A percentile compares a stretch with the other conserved stretches of the same genome.
Conservation (phyloP, 352 stramenopile genomes). For the Aphanomyces euteiches region DNA sequence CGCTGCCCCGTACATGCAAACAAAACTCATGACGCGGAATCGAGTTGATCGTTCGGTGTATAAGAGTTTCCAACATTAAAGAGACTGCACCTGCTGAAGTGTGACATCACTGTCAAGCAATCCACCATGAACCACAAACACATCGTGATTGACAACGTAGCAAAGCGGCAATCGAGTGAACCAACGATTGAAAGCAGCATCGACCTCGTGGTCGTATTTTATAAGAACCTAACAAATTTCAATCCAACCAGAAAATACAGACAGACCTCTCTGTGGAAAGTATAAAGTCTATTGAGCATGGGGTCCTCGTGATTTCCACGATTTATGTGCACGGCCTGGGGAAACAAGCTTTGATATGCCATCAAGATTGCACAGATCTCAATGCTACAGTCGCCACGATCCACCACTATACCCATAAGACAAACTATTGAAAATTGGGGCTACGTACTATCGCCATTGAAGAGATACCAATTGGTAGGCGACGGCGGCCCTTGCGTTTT, state of each 20-base stretch:
- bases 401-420: conserved; percentile 40
- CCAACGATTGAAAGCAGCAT: conserved; percentile 32
- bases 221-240: conserved; percentile 4
- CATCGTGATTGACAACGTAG: conserved; percentile 44
- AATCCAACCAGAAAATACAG: neutral
- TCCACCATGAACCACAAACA: conserved; percentile 69
- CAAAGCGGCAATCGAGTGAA: conserved; percentile 57
- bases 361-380: conserved; percentile 53
- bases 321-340: conserved; percentile 53
- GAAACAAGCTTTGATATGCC: conserved; percentile 47
- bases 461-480: conserved; percentile 59
- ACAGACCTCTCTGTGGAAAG: conserved; percentile 35
- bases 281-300: conserved; percentile 47
- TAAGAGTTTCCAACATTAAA: neutral
- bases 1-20: neutral
- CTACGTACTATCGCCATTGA: conserved; percentile 66
- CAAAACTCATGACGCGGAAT: conserved; percentile 22
- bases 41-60: conserved; percentile 1
- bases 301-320: conserved; percentile 74
- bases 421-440: neutral
- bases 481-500: conserved; percentile 25
- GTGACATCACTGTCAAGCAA: conserved; percentile 45
- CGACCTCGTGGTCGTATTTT: conserved; percentile 29
- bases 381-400: conserved; percentile 50
- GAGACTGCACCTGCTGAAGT: conserved; percentile 28